These are phyloP conservation scores for Musa itinerans DNA, from an alignment of 176 grass and related monocot genomes.

Conservation along the genomic window DNA sequence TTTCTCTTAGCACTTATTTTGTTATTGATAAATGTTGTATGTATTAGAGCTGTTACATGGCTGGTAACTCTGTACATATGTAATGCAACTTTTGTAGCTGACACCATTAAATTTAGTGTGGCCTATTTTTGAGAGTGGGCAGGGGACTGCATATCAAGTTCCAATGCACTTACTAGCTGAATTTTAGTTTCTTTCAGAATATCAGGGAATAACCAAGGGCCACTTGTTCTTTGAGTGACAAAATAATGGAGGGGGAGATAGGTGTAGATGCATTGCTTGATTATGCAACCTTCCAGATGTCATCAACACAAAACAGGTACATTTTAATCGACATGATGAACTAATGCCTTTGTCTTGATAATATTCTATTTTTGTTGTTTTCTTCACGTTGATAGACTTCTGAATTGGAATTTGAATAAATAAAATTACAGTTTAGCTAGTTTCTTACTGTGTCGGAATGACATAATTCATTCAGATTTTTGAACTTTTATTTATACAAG, in stretches of 20 bases:
- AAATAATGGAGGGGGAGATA: conserved; percentile 48
- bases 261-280: conserved; percentile 43
- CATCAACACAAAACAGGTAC: conserved; percentile 53
- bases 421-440: not conserved
- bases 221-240: not conserved
- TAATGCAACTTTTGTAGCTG: not conserved
- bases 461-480: not conserved
- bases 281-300: conserved; percentile 65
- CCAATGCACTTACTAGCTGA: not conserved
- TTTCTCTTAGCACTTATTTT: not conserved
- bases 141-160: not conserved
- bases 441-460: not conserved
- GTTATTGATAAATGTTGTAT: not conserved
- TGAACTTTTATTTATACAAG: not conserved
- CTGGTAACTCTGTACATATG: not conserved
- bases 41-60: not conserved
- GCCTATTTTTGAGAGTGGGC: not conserved
- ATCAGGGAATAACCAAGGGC: not conserved
- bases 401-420: too few relatives aligned
- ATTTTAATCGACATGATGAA: not conserved
- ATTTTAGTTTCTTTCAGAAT: not conserved
- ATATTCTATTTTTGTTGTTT: not conserved
- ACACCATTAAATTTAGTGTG: not conserved
- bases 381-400: not conserved
- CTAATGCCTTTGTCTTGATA: not conserved